Percentiles rank a stretch among this genome's conserved stretches.
Evolutionary conservation across 1,284 basidiomycete genomes (phyloP).

Genomic region (Ceratobasidium sp.): DNA sequence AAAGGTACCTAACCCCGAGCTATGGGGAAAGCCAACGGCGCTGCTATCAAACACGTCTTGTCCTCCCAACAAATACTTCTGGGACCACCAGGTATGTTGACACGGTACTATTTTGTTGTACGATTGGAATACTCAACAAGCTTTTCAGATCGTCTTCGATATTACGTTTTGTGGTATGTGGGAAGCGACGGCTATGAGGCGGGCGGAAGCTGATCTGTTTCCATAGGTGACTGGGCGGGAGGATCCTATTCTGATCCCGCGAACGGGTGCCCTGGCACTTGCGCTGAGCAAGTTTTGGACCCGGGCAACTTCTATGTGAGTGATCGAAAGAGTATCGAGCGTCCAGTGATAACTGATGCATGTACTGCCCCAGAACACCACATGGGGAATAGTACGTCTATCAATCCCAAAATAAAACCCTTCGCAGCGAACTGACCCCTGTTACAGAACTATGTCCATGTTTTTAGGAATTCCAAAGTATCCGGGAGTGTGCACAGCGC

Average conservation of each 20-base stretch:
- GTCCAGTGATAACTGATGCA: background rate
- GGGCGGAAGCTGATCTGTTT: background rate
- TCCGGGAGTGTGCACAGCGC: slow-evolving; percentile 20
- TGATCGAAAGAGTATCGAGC: background rate
- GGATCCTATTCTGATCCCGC: slow-evolving; percentile 69
- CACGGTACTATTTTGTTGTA: slow-evolving; percentile 42
- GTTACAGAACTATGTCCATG: slow-evolving; percentile 34
- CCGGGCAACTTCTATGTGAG: slow-evolving; percentile 63
- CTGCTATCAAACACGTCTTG: slow-evolving; percentile 65
- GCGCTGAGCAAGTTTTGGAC: slow-evolving; percentile 68
- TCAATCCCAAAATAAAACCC: background rate
- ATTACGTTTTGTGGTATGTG: slow-evolving; percentile 77
- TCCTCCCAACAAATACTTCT: slow-evolving; percentile 67
- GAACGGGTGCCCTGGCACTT: slow-evolving; percentile 78
- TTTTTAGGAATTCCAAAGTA: slow-evolving; percentile 38
- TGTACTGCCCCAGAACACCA: slow-evolving; percentile 16
- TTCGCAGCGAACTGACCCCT: background rate
- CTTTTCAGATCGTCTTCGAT: slow-evolving; percentile 55
- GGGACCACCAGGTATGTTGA: slow-evolving; percentile 61
- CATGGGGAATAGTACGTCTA: slow-evolving; percentile 40
- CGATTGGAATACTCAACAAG: background rate
- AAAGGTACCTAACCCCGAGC: slow-evolving; percentile 64
- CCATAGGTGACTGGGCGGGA: slow-evolving; percentile 77
- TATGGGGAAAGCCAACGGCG: slow-evolving; percentile 75
- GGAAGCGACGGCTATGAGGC: background rate